phyloP scores from a whole-genome alignment of 768 basidiomycete genomes.

The Agaricus blazei region DNA sequence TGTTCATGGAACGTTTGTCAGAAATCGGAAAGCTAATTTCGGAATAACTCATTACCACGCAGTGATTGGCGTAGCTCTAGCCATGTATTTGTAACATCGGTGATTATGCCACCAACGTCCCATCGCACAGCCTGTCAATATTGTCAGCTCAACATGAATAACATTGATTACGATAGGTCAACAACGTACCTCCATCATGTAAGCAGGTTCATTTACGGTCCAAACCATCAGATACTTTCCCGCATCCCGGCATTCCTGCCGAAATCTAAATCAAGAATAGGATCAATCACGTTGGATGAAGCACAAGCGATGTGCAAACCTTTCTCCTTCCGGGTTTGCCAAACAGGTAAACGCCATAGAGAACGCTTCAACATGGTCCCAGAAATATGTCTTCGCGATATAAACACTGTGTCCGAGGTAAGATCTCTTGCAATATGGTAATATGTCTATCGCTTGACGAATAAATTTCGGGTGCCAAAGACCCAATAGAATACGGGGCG shows the following conservation, averaged over 20 bases:
- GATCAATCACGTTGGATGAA: not conserved
- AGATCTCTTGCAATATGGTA: constrained; percentile 81
- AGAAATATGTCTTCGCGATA: constrained; percentile 83
- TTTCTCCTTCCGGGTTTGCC: constrained; percentile 66
- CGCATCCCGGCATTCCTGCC: constrained; percentile 67
- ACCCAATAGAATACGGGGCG: constrained; percentile 76
- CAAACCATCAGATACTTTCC: constrained; percentile 90
- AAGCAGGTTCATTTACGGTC: constrained; percentile 89
- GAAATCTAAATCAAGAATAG: constrained; percentile 36
- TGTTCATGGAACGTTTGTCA: constrained; percentile 18
- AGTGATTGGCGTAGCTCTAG: constrained; percentile 57
- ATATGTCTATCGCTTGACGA: constrained; percentile 58
- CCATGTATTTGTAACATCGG: constrained; percentile 70
- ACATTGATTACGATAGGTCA: not conserved
- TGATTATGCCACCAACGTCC: constrained; percentile 75
- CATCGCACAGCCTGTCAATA: constrained; percentile 63
- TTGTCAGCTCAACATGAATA: not conserved
- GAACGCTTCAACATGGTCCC: constrained; percentile 82
- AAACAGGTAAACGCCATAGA: constrained; percentile 75
- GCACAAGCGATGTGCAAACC: constrained; percentile 30
- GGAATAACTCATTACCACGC: constrained; percentile 31
- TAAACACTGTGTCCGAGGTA: constrained; percentile 76
- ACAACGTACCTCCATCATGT: constrained; percentile 79
- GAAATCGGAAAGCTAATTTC: too few species aligned
- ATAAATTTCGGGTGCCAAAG: constrained; percentile 94